phyloP scores from a whole-genome alignment of 129 eudicot species.

The Calendula officinalis region DNA sequence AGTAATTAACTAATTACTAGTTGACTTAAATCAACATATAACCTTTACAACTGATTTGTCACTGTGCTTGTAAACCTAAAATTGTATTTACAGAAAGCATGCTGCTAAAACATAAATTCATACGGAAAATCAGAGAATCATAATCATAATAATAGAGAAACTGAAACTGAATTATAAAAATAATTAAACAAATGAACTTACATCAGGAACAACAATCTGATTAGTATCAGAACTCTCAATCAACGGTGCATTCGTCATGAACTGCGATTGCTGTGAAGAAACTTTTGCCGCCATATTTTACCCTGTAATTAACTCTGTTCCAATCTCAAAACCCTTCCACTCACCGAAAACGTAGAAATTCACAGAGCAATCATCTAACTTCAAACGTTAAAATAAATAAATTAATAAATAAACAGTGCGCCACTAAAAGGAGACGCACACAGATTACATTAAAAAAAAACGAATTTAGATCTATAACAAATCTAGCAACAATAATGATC shows the following conservation, averaged over 20 bases:
- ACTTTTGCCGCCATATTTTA: too few relatives aligned
- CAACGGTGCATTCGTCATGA: slow-evolving; percentile 66
- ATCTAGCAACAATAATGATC: background rate
- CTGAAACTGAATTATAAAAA: background rate
- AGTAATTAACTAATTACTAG: too few relatives aligned
- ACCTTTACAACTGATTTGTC: too few relatives aligned
- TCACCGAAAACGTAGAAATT: slow-evolving; percentile 4
- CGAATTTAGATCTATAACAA: slow-evolving; percentile 28
- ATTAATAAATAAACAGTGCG: background rate
- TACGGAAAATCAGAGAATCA: background rate
- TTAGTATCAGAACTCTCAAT: slow-evolving; percentile 55
- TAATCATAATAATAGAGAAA: background rate
- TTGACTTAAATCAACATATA: too few relatives aligned
- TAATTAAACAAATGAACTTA: slow-evolving; percentile 15
- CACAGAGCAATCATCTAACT: slow-evolving; percentile 10
- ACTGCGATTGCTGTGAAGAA: slow-evolving; percentile 40
- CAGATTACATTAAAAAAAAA: slow-evolving; percentile 5
- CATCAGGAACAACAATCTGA: slow-evolving; percentile 93
- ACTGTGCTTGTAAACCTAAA: too few relatives aligned
- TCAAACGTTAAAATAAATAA: background rate
- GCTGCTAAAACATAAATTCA: too few relatives aligned
- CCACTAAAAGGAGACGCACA: slow-evolving; percentile 22
- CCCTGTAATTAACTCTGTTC: too few relatives aligned
- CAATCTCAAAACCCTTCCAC: background rate
- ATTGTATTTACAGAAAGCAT: too few relatives aligned